phyloP scores from a whole-genome alignment of 2,329 filamentous ascomycete species.

The Aspergillus floridensis region DNA sequence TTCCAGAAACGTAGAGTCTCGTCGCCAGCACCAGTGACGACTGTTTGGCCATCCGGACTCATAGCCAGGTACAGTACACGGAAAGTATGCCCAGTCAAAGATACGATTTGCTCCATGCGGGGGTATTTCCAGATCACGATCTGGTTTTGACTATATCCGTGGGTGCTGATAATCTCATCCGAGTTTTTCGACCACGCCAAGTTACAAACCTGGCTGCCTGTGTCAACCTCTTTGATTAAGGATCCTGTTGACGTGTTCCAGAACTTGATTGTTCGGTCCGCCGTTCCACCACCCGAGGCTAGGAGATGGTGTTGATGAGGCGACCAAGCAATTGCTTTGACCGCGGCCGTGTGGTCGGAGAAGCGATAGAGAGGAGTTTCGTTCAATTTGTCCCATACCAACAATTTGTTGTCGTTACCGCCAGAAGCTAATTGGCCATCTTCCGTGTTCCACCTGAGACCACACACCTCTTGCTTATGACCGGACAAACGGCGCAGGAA shows the following conservation, averaged over 20 bases:
- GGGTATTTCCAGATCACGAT: constrained; percentile 99
- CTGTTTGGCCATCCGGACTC: constrained; percentile 90
- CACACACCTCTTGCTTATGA: constrained; percentile 97
- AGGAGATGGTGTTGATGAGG: constrained; percentile 91
- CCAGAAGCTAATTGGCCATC: constrained; percentile 93
- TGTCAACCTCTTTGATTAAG: constrained; percentile 84
- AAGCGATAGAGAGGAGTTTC: constrained; percentile 92
- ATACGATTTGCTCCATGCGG: constrained; percentile 94
- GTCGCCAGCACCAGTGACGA: constrained; percentile 94
- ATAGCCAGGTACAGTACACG: constrained; percentile 94
- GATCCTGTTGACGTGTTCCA: constrained; percentile 89
- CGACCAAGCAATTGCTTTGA: constrained; percentile 97
- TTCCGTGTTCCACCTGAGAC: constrained; percentile 94
- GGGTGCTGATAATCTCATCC: constrained; percentile 94
- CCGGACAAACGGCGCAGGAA: constrained; percentile 83
- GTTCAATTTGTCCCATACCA: constrained; percentile 97
- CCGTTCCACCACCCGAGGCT: constrained; percentile 94
- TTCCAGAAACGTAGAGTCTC: constrained; percentile 98
- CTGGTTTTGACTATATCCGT: constrained; percentile 97
- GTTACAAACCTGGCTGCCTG: constrained; percentile 98
- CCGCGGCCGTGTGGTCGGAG: constrained; percentile 88
- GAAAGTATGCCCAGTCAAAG: constrained; percentile 93
- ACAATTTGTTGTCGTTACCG: constrained; percentile 97
- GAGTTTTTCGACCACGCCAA: constrained; percentile 96
- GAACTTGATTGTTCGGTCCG: constrained; percentile 94